Evolutionary conservation across 371 early-diverging fungal species (phyloP).

Genomic region (Circinella minor): DNA sequence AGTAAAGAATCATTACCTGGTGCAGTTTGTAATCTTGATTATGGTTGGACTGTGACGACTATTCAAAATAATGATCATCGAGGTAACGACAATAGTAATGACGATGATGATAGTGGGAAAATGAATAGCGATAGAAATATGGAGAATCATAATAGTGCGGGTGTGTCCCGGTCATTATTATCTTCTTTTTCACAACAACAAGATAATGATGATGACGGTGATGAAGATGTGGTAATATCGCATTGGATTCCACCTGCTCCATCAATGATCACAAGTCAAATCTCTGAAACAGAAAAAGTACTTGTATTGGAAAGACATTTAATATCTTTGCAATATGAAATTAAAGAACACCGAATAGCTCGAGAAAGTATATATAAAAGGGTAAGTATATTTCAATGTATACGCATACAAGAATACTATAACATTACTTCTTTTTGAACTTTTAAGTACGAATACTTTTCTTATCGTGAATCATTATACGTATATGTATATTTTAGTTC

Average conservation of each 20-base stretch:
- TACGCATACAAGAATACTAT: background rate
- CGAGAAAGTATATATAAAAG: conserved; percentile 17
- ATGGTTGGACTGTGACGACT: conserved; percentile 31
- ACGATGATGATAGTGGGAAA: too few species aligned
- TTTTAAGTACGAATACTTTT: too few species aligned
- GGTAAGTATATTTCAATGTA: conserved; percentile 15
- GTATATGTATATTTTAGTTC: conserved; percentile 3
- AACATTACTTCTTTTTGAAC: too few species aligned
- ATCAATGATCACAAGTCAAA: conserved; percentile 28
- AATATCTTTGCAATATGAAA: conserved; percentile 11
- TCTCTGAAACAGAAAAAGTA: conserved; percentile 20
- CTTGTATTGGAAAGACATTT: conserved; percentile 5
- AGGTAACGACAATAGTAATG: background rate
- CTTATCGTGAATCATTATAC: too few species aligned
- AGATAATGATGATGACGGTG: background rate
- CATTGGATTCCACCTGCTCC: conserved; percentile 33
- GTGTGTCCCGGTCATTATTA: too few species aligned
- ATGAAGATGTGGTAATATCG: conserved; percentile 16
- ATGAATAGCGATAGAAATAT: background rate
- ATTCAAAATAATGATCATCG: background rate
- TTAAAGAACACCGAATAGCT: conserved; percentile 28
- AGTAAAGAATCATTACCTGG: conserved; percentile 37
- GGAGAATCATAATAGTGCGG: background rate
- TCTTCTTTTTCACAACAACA: background rate
- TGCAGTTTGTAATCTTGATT: conserved; percentile 40